Evolutionary conservation across 768 basidiomycete species (phyloP), one percentile per base, ranked within the genome.

Genomic region (Leccinum barrowsii): DNA sequence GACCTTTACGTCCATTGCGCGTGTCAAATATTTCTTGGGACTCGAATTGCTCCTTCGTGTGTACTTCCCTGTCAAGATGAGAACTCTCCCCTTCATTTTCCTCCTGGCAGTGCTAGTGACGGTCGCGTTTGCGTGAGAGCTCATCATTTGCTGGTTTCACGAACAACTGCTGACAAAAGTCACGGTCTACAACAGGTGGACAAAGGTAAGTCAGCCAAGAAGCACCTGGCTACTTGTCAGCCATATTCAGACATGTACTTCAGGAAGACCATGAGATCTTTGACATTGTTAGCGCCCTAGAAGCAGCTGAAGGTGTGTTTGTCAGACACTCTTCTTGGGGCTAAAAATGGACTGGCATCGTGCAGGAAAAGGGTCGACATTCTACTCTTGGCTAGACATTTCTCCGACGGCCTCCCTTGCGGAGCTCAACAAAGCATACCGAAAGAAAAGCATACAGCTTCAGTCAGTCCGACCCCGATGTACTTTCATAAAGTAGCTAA

Each of bases 241-340:
- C 61, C n/a, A 55, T 47, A 59, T 35, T 59, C 53, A 55, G 28
- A 54, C 49, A 32, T 42, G 5, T 17, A 15, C 48, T 42, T 58
- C 63, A 94, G 89, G 90, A 95, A 75, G 94, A 98, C 76, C 83
- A 97, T 78, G 94, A 98, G 73, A 95, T 98, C 37, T 98, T 98
- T 68, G 95, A 97, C 75, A 81, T 97, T 13, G 94, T 96, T 58
- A 82, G 83, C 61, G 90, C 82, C 19, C 71, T 98, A 21, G 87
- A 95, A 73, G 77, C 76, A 3, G 77, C 91, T 2, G 95, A 97
- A 78, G 94, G 94, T 79, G 53, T 53, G 76, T 69, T 47, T 55
- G 53, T 40, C 40, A 52, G 52, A 53, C 22, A 26, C 24, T 10
- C 19, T 44, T 21, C 40, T 46, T 30, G 49, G 55, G 7, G 40